phyloP scores from a whole-genome alignment of 257 asterid genomes.

The Solanum piurae region DNA sequence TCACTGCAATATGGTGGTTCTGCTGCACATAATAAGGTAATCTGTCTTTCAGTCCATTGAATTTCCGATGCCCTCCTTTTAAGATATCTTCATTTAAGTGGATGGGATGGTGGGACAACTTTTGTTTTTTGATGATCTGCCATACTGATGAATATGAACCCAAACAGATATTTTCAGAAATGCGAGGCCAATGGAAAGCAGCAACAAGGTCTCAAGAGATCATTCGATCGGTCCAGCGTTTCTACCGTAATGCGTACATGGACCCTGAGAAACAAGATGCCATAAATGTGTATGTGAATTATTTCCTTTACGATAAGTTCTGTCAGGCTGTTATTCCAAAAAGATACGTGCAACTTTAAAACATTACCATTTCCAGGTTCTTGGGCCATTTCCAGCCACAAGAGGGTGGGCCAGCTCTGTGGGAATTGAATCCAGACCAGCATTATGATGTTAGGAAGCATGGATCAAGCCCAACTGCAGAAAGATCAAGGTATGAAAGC shows the following conservation, averaged over 20 bases:
- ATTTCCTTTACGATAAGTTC: background rate
- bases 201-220: constrained; percentile 78
- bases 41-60: background rate
- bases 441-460: constrained; percentile 52
- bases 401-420: constrained; percentile 63
- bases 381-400: constrained; percentile 94
- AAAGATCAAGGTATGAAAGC: constrained; percentile 42
- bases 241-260: constrained; percentile 74
- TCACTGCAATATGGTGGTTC: constrained; percentile 96
- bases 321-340: background rate
- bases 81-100: background rate
- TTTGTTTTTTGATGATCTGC: background rate
- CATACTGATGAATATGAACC: constrained; percentile 4
- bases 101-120: background rate
- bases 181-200: constrained; percentile 93
- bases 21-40: constrained; percentile 96
- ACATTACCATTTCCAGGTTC: constrained; percentile 34
- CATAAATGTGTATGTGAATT: constrained; percentile 64
- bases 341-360: background rate
- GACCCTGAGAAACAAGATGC: constrained; percentile 92
- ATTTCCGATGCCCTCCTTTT: background rate
- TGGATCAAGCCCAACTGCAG: constrained; percentile 25
- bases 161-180: constrained; percentile 75
- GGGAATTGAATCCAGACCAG: constrained; percentile 89
- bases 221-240: constrained; percentile 71